Percentiles rank a stretch among this genome's conserved stretches.
These are phyloP conservation scores for Sporothrix curviconia DNA, from an alignment of 2,329 filamentous ascomycete species.

Conservation along the genomic window DNA sequence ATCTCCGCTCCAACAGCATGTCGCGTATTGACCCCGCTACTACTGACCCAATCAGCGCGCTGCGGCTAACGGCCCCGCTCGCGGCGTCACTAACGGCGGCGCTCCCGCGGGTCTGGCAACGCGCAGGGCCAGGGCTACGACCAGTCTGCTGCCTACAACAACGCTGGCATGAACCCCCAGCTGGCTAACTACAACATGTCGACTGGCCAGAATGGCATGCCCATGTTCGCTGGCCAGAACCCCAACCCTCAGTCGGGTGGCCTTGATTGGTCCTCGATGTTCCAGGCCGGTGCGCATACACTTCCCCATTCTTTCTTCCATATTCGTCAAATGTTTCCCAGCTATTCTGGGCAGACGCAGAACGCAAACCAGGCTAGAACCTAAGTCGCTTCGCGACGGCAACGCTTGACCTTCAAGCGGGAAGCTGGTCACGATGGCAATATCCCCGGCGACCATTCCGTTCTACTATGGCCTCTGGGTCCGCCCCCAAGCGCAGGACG, in stretches of 20 bases:
- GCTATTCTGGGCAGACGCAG: conserved; percentile 63
- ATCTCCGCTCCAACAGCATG: conserved; percentile 56
- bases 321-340: conserved; percentile 49
- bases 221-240: conserved; percentile 55
- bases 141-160: conserved; percentile 45
- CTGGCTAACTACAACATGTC: conserved; percentile 59
- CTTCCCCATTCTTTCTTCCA: neutral
- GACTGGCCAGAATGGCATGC: conserved; percentile 56
- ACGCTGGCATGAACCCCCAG: conserved; percentile 59
- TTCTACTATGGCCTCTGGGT: conserved; percentile 46
- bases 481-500: conserved; percentile 40
- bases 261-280: conserved; percentile 74
- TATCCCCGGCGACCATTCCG: conserved; percentile 34
- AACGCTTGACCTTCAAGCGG: conserved; percentile 38
- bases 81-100: conserved; percentile 16
- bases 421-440: conserved; percentile 19
- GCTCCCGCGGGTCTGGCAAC: conserved; percentile 5
- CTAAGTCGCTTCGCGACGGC: conserved; percentile 47
- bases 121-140: conserved; percentile 28
- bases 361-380: conserved; percentile 63
- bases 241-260: conserved; percentile 51
- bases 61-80: conserved; percentile 33
- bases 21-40: conserved; percentile 50
- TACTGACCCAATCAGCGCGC: conserved; percentile 47
- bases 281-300: conserved; percentile 58